Percentiles rank a stretch among this genome's conserved stretches.
phyloP scores from a whole-genome alignment of 106 monocot genomes.

The Dactylorhiza incarnata region DNA sequence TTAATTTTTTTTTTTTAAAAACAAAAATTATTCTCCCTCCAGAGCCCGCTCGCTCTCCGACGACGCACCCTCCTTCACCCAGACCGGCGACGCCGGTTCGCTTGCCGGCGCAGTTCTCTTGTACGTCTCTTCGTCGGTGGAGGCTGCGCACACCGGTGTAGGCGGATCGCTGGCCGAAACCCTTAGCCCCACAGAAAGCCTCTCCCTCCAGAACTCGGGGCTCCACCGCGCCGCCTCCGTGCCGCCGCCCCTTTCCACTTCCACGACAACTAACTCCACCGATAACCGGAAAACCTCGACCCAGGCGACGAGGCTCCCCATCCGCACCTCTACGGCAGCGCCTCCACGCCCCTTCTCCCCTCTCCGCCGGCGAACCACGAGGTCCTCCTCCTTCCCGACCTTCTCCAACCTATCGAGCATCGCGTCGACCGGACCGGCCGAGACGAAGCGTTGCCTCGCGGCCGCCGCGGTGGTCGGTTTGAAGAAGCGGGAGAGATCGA shows the following conservation, averaged over 20 bases:
- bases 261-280: slow-evolving; percentile 25
- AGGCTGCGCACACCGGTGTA: background rate
- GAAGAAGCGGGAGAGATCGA: slow-evolving; percentile 33
- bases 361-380: slow-evolving; percentile 18
- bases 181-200: background rate
- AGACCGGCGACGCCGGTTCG: slow-evolving; percentile 11
- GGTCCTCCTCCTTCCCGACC: slow-evolving; percentile 18
- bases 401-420: slow-evolving; percentile 29
- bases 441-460: slow-evolving; percentile 15
- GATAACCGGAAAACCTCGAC: slow-evolving; percentile 19
- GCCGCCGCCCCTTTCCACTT: slow-evolving; percentile 24
- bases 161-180: slow-evolving; percentile 3
- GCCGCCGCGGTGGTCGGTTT: background rate
- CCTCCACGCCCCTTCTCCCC: background rate
- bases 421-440: slow-evolving; percentile 11
- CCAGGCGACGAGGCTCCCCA: slow-evolving; percentile 23
- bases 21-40: too few species aligned
- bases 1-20: too few species aligned
- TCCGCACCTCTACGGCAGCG: slow-evolving; percentile 23
- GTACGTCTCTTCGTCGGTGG: background rate
- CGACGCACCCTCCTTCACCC: background rate
- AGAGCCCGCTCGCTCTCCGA: background rate
- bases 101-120: background rate
- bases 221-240: slow-evolving; percentile 12
- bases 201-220: slow-evolving; percentile 25